Evolutionary conservation across 768 basidiomycete species (phyloP), one percentile per base, ranked within the genome.

Genomic region (Boletellus emodensis): DNA sequence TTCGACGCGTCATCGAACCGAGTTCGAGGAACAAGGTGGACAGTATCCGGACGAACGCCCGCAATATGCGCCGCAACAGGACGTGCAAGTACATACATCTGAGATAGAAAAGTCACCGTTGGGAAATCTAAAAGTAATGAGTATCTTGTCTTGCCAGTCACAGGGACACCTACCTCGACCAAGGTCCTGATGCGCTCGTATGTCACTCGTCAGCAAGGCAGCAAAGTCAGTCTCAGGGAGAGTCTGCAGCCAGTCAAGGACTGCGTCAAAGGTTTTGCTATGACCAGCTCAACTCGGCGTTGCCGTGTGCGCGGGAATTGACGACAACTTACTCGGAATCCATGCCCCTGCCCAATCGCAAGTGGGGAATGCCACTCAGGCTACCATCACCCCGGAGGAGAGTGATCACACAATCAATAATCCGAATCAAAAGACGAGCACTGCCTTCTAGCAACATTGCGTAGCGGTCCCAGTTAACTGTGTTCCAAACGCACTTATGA

Each of bases 391-490:
- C 59, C n/a, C 48, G 54, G 18, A 75, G 48, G 6, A 79, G 56
- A 11, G 55, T 44, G 12, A 56, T 52, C 45, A 72, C 57, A 41
- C 64, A 57, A 39, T 57, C 48, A 40, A 70, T 56, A 24, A 73
- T 61, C 22, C 57, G 63, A 54, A 77, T 78, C 33, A 83, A 61
- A 11, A 82, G 55, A 1, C 51, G 58, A 14, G 77, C 57, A 6
- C 70, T 67, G 11, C 65, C 65, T 50, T 77, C 71, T 0, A 83
- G 55, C 9, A 82, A 53, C 45, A 71, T 70, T 30, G 67, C 71
- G 51, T 79, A 81, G 22, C 83, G 65, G 33, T 60, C 62, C 84
- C 84, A 86, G 52, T 82, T 70, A 57, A 82, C 84, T 86, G 42
- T 26, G 18, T 43, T 8, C 34, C 35, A 15, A 32, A n/a, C 18